Evolutionary conservation across 1,139 yeast species (phyloP), one percentile per base, ranked within the genome.

Genomic region (Arxiozyma slooffiae): DNA sequence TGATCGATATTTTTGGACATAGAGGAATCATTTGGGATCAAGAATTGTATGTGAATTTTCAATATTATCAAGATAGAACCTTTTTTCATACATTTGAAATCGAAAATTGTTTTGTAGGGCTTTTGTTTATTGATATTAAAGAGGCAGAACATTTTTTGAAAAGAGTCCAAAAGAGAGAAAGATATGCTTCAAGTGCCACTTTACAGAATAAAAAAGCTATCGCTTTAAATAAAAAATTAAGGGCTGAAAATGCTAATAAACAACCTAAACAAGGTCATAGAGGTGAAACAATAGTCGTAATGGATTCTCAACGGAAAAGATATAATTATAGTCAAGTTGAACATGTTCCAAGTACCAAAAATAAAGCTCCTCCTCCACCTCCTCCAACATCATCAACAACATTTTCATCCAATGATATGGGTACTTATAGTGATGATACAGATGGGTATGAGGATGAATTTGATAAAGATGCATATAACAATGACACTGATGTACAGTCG

Each of bases 11-110:
- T 42, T 66, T 74, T 41, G 95, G 95, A 11, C 79, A 80, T 55
- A 73, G 86, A 41, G 97, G 97, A 20, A 95, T 92, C 1, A 58
- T 92, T 0, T 92, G 98, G 98, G 98, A 92, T 67, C 98, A 92
- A 67, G 98, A 92, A 67, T 69, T 92, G 47, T 92, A 87, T 64
- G 82, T 88, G 9, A 85, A 86, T 60, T 89, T 92, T 66, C 84
- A 82, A 57, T 92, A 92, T 68, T 79, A 85, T 64, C 97, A 92
- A 68, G 98, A 92, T 66, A 78, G 98, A 24, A 82, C 95, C 48
- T 92, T 87, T 69, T 92, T 92, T 75, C 98, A 92, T 66, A 78
- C 95, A 9, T 92, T 92, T 70, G 98, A 92, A 70, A 74, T 88
- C 52, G 97, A 92, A 60, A 95, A 87, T 24, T 90, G 96, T 64